Conservation (phyloP, 2,329 filamentous ascomycete genomes). For the Microcyclospora pomicola region DNA sequence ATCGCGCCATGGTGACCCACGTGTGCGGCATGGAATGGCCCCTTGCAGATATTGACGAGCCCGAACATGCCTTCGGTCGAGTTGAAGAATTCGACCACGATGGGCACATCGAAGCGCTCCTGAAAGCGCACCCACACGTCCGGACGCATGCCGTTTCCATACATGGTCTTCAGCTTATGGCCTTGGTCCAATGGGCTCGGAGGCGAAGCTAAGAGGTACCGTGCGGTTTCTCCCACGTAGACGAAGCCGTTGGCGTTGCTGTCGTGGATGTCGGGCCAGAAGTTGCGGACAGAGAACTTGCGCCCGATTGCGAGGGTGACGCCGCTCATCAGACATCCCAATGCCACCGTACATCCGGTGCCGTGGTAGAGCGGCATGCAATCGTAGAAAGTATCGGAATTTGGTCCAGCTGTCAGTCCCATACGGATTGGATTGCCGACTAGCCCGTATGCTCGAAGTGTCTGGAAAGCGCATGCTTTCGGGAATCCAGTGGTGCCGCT, state of each 20-base stretch:
- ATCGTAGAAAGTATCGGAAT: conserved; percentile 53
- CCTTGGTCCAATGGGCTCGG: conserved; percentile 46
- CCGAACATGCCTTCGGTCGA: conserved; percentile 58
- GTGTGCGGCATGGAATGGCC: conserved; percentile 48
- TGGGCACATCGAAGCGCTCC: conserved; percentile 47
- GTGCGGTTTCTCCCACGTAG: conserved; percentile 65
- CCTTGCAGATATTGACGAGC: conserved; percentile 30
- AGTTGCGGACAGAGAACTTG: conserved; percentile 54
- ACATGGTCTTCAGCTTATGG: conserved; percentile 46
- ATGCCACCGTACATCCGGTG: conserved; percentile 49
- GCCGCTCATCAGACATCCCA: conserved; percentile 42
- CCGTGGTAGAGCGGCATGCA: conserved; percentile 71
- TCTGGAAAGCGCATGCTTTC: conserved; percentile 53
- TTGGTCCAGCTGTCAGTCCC: conserved; percentile 25
- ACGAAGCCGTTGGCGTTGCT: conserved; percentile 56
- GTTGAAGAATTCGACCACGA: conserved; percentile 63
- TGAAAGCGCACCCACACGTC: conserved; percentile 55
- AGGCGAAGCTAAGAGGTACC: conserved; percentile 58
- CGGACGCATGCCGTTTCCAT: conserved; percentile 53
- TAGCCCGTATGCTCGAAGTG: conserved; percentile 31
- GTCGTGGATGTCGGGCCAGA: conserved; percentile 60
- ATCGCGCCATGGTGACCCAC: conserved; percentile 61
- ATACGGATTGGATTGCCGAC: conserved; percentile 24
- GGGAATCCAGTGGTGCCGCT: conserved; percentile 64
- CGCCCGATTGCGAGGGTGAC: conserved; percentile 48